Evolutionary conservation across 805 yeast genomes (phyloP).

Genomic region (Ogataea corticis): DNA sequence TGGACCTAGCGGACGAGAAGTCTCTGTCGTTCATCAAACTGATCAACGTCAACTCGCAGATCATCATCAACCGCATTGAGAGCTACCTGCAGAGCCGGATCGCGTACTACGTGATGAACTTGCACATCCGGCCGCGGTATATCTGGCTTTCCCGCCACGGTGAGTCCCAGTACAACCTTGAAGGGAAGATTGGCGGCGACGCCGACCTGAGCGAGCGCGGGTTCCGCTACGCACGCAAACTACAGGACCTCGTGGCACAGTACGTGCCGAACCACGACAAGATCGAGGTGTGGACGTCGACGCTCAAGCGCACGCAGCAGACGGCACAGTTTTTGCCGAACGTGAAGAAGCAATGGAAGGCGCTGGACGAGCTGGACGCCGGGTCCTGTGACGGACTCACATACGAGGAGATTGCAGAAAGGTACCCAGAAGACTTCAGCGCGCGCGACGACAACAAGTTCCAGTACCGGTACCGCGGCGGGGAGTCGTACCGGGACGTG

Average conservation of each 20-base stretch:
- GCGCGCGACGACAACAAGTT: slow-evolving; percentile 96
- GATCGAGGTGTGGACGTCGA: slow-evolving; percentile 94
- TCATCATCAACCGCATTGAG: slow-evolving; percentile 83
- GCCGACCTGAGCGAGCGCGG: slow-evolving; percentile 85
- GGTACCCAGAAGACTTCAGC: slow-evolving; percentile 90
- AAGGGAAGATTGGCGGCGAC: slow-evolving; percentile 96
- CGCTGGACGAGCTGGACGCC: slow-evolving; percentile 94
- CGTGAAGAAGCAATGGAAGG: slow-evolving; percentile 90
- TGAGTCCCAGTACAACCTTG: slow-evolving; percentile 86
- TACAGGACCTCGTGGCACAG: slow-evolving; percentile 72
- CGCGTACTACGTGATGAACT: slow-evolving; percentile 93
- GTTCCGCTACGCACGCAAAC: slow-evolving; percentile 73
- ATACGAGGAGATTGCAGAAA: slow-evolving; percentile 82
- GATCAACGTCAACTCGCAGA: slow-evolving; percentile 84
- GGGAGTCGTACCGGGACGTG: slow-evolving; percentile 95
- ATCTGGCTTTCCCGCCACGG: slow-evolving; percentile 97
- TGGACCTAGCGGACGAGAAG: slow-evolving; percentile 57
- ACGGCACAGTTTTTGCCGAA: slow-evolving; percentile 83
- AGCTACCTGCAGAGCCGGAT: slow-evolving; percentile 89
- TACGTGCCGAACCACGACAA: slow-evolving; percentile 61
- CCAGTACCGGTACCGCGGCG: slow-evolving; percentile 94
- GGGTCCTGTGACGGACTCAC: slow-evolving; percentile 98
- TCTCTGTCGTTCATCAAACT: slow-evolving; percentile 83
- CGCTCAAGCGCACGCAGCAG: slow-evolving; percentile 87
- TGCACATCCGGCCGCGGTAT: slow-evolving; percentile 88